phyloP scores from a whole-genome alignment of 768 basidiomycete genomes.

The Russula compacta region DNA sequence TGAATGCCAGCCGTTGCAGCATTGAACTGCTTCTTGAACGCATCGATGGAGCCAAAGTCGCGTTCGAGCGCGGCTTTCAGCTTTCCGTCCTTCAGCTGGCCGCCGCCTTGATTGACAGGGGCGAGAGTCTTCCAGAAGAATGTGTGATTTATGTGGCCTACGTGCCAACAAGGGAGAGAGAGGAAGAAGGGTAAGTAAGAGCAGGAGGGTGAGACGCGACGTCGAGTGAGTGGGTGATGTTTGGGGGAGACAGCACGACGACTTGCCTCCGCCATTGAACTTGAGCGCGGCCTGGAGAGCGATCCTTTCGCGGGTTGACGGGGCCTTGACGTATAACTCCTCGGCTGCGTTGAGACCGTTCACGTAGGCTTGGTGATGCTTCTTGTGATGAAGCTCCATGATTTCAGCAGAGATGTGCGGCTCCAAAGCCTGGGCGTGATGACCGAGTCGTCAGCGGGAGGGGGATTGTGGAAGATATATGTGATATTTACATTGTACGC shows the following conservation, averaged over 20 bases:
- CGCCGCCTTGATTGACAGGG: constrained; percentile 54
- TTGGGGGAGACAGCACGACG: background rate
- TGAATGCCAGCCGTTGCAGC: constrained; percentile 85
- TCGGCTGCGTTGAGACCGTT: constrained; percentile 92
- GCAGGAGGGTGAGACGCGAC: too few relatives aligned
- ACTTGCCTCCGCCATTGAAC: constrained; percentile 89
- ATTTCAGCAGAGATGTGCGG: constrained; percentile 87
- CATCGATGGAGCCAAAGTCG: constrained; percentile 83
- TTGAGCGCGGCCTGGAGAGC: constrained; percentile 85
- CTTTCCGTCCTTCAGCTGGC: constrained; percentile 52
- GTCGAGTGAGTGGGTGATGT: too few relatives aligned
- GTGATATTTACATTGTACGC: constrained; percentile 52
- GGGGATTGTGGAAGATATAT: background rate
- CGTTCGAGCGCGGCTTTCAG: constrained; percentile 68
- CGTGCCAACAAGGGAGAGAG: background rate
- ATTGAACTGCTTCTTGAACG: constrained; percentile 80
- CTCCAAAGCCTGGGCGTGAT: constrained; percentile 63
- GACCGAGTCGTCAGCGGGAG: constrained; percentile 5
- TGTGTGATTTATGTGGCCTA: constrained; percentile 90
- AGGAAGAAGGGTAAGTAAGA: constrained; percentile 10
- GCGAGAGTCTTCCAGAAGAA: constrained; percentile 98
- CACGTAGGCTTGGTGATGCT: constrained; percentile 91
- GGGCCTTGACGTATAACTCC: constrained; percentile 59
- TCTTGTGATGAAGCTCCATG: constrained; percentile 88
- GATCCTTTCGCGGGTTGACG: constrained; percentile 67